A percentile compares a stretch with the other conserved stretches of the same genome.
Evolutionary conservation across 2,329 filamentous ascomycete species (phyloP).

Genomic region (Colletotrichum gloeosporioides): DNA sequence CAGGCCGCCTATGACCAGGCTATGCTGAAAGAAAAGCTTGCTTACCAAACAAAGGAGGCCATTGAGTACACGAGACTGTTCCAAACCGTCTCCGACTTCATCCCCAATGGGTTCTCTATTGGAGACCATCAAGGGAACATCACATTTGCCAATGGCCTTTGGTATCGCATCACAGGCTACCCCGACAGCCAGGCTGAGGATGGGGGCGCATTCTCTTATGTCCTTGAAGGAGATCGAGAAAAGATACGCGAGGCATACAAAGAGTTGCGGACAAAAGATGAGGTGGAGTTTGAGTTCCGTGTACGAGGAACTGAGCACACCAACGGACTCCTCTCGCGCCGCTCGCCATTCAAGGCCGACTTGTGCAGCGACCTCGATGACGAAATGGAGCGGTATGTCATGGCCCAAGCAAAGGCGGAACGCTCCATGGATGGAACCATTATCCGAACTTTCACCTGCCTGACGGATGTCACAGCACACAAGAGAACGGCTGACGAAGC

Average conservation of each 20-base stretch:
- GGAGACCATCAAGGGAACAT: constrained; percentile 68
- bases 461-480: constrained; percentile 57
- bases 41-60: constrained; percentile 55
- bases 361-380: constrained; percentile 31
- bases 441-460: constrained; percentile 51
- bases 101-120: constrained; percentile 77
- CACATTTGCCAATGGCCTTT: constrained; percentile 75
- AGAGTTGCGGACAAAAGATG: constrained; percentile 40
- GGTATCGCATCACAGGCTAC: constrained; percentile 57
- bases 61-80: constrained; percentile 68
- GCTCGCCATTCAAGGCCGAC: constrained; percentile 27
- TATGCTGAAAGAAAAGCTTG: constrained; percentile 69
- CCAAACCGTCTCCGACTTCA: constrained; percentile 73
- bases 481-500: constrained; percentile 55
- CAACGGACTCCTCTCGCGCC: neutral
- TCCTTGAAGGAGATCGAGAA: constrained; percentile 51
- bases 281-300: constrained; percentile 54
- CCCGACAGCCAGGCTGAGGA: constrained; percentile 35
- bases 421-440: constrained; percentile 46
- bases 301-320: constrained; percentile 29
- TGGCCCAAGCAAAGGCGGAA: constrained; percentile 54
- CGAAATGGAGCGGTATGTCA: constrained; percentile 45
- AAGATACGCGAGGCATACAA: constrained; percentile 47
- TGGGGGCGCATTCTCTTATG: constrained; percentile 46
- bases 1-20: constrained; percentile 72